Percentiles rank a stretch among this genome's conserved stretches.
phyloP scores from a whole-genome alignment of 1,284 basidiomycete species.

The Ustilago tritici region DNA sequence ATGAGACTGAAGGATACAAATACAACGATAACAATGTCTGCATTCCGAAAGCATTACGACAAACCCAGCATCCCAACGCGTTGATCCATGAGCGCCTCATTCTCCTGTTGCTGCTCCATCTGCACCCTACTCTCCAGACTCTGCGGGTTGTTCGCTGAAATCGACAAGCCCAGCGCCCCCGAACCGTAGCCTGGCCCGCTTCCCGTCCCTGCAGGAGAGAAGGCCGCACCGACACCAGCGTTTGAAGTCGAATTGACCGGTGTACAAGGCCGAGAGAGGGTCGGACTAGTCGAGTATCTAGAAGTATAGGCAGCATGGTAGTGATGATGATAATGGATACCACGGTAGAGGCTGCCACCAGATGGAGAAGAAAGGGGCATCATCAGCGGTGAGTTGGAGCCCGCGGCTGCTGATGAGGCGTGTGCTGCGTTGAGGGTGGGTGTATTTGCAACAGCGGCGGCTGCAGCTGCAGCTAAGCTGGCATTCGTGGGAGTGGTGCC shows the following conservation, averaged over 20 bases:
- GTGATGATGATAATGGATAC: constrained; percentile 21
- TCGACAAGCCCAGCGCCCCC: constrained; percentile 47
- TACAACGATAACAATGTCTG: constrained; percentile 2
- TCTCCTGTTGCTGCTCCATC: constrained; percentile 37
- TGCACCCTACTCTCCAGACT: constrained; percentile 25
- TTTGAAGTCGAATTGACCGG: constrained; percentile 22
- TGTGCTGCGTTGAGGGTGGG: not conserved
- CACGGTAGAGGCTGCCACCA: constrained; percentile 21
- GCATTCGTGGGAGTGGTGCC: constrained; percentile 25
- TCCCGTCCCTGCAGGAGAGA: constrained; percentile 36
- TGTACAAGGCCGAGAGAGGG: constrained; percentile 40
- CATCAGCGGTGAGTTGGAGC: constrained; percentile 30
- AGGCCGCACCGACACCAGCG: constrained; percentile 18
- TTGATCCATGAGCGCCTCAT: constrained; percentile 47
- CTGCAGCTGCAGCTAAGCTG: constrained; percentile 17
- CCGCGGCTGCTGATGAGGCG: not conserved
- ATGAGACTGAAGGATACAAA: constrained; percentile 9
- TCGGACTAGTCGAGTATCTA: constrained; percentile 42
- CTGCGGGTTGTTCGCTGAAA: constrained; percentile 41
- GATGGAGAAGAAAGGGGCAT: constrained; percentile 40
- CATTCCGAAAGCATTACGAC: constrained; percentile 16
- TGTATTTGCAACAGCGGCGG: not conserved
- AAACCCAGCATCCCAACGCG: constrained; percentile 44
- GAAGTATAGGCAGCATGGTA: constrained; percentile 17
- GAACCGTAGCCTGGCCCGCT: constrained; percentile 55